Evolutionary conservation across 805 yeast species (phyloP), one percentile per base, ranked within the genome.

Genomic region (Cyberlindnera bimundalis): DNA sequence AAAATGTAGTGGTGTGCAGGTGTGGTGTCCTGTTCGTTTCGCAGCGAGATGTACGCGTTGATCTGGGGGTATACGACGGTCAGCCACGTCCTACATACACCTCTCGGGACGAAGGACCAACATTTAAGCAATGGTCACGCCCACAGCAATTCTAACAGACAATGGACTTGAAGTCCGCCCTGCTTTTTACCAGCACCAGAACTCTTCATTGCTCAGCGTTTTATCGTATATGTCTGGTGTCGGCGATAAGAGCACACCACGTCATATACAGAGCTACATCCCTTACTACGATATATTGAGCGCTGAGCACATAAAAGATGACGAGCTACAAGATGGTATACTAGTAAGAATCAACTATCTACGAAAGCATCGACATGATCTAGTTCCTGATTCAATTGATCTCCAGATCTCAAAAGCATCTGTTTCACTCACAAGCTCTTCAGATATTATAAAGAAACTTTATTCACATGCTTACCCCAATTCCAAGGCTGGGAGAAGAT

Each of bases 401-500:
- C 28, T 32, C 14, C n/a, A 13, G 14, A 21, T 32, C 28, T 14
- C 25, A 11, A 16, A 16, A 7, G 18, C 34, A 19, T 14, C 24
- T n/a, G 34, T 5, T 17, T 5, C 26, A n/a, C 24, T n/a, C 4
- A 25, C 18, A 16, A 20, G 6, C 6, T 8, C 20, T 17, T 4
- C 16, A 19, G 35, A 32, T 3, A 32, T 32, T 10, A 21, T 21
- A 7, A 21, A 21, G 24, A 21, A 6, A 6, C 24, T 21, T 18
- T 32, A 32, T 20, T 4, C 23, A 5, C 35, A 14, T 8, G 3
- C 28, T 19, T 75, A 70, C 48, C 53, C 58, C 8, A 52, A 59
- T 33, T 60, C 70, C 8, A 61, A 12, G 7, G 64, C 68, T 4
- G 55, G 58, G 16, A 68, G 71, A 51, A 62, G 73, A 8, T 66